Evolutionary conservation across 192 early-diverging fungal genomes (phyloP), one percentile per base, ranked within the genome.

Genomic region (Jimgerdemannia flammicorona): DNA sequence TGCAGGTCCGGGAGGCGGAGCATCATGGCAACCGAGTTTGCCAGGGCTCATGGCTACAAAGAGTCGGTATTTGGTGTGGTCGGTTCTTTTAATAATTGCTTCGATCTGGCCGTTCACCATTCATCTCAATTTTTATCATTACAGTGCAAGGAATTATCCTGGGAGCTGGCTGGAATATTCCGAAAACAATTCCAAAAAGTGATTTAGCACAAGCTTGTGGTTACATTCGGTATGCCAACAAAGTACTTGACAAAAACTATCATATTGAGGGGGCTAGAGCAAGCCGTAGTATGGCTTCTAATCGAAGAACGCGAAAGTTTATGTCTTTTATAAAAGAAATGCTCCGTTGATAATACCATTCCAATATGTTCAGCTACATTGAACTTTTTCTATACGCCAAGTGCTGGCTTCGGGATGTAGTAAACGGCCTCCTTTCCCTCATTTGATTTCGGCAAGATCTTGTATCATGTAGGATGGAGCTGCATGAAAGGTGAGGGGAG

Each of bases 1-100:
- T 93, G 91, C 80, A 84, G 87, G 76, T 87, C 86, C 18, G 91
- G 91, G 39, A 84, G 83, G 43, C 90, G 91, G 79, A 91, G 89
- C 71, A 84, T 88, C 43, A 87, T 81, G 66, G 90, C 90, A 59
- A 86, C 89, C 43, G 86, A 90, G 44, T 77, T 83, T 44, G 84
- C 90, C 29, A 84, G 81, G 18, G 80, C 79, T 67, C 80, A 87
- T 40, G 90, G 88, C 66, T 88, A 86, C 67, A 70, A 69, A 65
- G 63, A 76, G 81, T 79, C 77, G 67, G 78, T 74, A 9, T 3
- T 3, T 54, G 29, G 11, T 40, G 40, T 3, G 40, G 4, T 18
- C 4, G 40, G 10, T 41, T 41, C 29, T 29, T 29, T 29, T 63
- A 2, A 8, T 4, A 17, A 44, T 72, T 3, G 70, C 14, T 67